Conservation (phyloP, 139 green algal species). For the Pseudopediastrum boryanum region DNA sequence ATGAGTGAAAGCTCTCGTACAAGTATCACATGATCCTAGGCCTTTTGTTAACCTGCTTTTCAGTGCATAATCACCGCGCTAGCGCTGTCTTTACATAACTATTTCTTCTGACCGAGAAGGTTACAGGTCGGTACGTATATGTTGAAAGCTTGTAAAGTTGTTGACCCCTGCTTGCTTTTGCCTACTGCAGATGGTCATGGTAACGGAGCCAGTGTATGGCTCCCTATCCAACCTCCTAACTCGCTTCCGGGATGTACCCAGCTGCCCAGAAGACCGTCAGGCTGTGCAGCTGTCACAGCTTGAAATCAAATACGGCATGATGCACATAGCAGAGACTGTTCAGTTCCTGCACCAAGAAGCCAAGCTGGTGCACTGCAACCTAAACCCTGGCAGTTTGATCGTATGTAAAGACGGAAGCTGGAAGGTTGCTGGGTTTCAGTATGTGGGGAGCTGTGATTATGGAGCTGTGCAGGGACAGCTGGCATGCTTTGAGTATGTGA, state of each 20-base stretch:
- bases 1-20: no score
- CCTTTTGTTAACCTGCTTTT: no score
- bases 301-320: slow-evolving; percentile 86
- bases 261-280: slow-evolving; percentile 13
- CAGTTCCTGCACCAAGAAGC: slow-evolving; percentile 83
- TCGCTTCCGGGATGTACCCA: slow-evolving; percentile 20
- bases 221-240: slow-evolving; percentile 70
- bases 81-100: no score
- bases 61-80: no score
- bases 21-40: no score
- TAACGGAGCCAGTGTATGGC: slow-evolving; percentile 81
- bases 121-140: no score
- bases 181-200: slow-evolving; percentile 75
- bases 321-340: slow-evolving; percentile 74
- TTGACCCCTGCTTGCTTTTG: no score
- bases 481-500: slow-evolving; percentile 23
- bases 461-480: background rate
- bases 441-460: slow-evolving; percentile 33
- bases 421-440: slow-evolving; percentile 79
- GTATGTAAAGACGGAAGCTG: slow-evolving; percentile 62
- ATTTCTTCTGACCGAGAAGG: no score
- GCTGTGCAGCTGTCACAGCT: slow-evolving; percentile 56
- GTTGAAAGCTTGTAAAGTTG: no score
- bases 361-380: slow-evolving; percentile 72
- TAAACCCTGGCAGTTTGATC: slow-evolving; percentile 51